Evolutionary conservation across 257 asterid species (phyloP).

Genomic region (Apocynum venetum): DNA sequence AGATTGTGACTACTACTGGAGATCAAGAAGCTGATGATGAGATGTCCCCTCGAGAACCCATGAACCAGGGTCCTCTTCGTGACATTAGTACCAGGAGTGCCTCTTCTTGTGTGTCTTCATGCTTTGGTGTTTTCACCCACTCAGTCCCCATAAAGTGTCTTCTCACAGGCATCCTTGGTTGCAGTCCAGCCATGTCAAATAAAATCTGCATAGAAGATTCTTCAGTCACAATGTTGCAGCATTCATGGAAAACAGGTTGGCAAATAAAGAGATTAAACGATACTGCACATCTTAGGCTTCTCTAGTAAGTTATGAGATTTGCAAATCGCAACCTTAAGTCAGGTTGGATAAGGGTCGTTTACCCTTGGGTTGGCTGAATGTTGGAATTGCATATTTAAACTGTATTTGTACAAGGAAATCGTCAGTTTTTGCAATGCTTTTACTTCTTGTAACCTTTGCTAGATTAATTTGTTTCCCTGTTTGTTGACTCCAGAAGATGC

Average conservation of each 20-base stretch:
- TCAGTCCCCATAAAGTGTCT: conserved; percentile 75
- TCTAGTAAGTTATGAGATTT: conserved; percentile 29
- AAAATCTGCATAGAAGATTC: conserved; percentile 86
- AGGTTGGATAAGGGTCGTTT: not conserved
- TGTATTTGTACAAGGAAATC: not conserved
- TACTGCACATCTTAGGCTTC: conserved; percentile 88
- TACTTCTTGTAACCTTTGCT: not conserved
- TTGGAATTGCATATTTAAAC: not conserved
- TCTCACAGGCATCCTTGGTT: conserved; percentile 79
- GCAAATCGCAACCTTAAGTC: not conserved
- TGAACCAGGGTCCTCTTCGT: conserved; percentile 36
- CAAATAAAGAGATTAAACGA: conserved; percentile 89
- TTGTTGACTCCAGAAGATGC: conserved; percentile 9
- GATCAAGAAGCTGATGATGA: conserved; percentile 95
- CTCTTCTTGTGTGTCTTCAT: conserved; percentile 36
- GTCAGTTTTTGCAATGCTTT: not conserved
- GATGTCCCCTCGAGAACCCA: conserved; percentile 85
- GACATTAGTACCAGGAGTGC: conserved; percentile 44
- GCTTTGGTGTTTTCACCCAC: conserved; percentile 82
- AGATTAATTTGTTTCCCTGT: not conserved
- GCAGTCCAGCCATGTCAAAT: conserved; percentile 65
- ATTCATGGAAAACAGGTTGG: conserved; percentile 88
- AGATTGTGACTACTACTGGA: conserved; percentile 72
- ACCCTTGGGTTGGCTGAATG: not conserved
- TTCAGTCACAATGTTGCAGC: conserved; percentile 82